Percentiles rank a stretch among this genome's conserved stretches.
These are phyloP conservation scores for Narthecium ossifragum DNA, from an alignment of 106 monocot genomes.

Conservation along the genomic window DNA sequence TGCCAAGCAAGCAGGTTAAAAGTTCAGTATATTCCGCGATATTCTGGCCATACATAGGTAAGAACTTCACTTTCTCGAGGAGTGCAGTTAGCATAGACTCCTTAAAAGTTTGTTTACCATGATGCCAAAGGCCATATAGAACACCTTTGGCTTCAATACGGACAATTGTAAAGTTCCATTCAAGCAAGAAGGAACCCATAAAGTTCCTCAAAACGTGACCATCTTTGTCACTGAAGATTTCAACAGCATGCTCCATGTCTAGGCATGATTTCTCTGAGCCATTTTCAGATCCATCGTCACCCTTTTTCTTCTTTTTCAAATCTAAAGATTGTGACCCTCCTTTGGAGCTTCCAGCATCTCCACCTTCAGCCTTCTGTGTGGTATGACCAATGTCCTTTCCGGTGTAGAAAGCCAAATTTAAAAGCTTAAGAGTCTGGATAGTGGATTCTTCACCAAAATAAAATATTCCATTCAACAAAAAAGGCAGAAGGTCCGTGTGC, in stretches of 20 bases:
- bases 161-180: slow-evolving; percentile 89
- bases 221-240: slow-evolving; percentile 58
- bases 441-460: slow-evolving; percentile 86
- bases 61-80: slow-evolving; percentile 58
- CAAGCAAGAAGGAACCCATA: slow-evolving; percentile 83
- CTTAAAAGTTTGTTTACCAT: slow-evolving; percentile 64
- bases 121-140: slow-evolving; percentile 88
- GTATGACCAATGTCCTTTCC: slow-evolving; percentile 64
- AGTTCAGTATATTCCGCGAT: slow-evolving; percentile 84
- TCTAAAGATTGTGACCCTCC: slow-evolving; percentile 41
- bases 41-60: slow-evolving; percentile 92
- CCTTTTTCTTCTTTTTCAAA: slow-evolving; percentile 86
- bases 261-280: slow-evolving; percentile 59
- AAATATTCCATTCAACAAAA: slow-evolving; percentile 65
- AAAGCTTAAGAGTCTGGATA: slow-evolving; percentile 83
- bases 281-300: slow-evolving; percentile 72
- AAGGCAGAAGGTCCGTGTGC: slow-evolving; percentile 61
- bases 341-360: slow-evolving; percentile 41
- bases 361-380: slow-evolving; percentile 43
- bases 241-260: slow-evolving; percentile 93
- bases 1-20: slow-evolving; percentile 75
- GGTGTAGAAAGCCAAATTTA: slow-evolving; percentile 81
- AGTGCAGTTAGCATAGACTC: slow-evolving; percentile 53
- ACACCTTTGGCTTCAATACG: slow-evolving; percentile 86
- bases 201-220: slow-evolving; percentile 50